Evolutionary conservation across 192 early-diverging fungal species (phyloP).

Genomic region (Entophlyctis luteolus): DNA sequence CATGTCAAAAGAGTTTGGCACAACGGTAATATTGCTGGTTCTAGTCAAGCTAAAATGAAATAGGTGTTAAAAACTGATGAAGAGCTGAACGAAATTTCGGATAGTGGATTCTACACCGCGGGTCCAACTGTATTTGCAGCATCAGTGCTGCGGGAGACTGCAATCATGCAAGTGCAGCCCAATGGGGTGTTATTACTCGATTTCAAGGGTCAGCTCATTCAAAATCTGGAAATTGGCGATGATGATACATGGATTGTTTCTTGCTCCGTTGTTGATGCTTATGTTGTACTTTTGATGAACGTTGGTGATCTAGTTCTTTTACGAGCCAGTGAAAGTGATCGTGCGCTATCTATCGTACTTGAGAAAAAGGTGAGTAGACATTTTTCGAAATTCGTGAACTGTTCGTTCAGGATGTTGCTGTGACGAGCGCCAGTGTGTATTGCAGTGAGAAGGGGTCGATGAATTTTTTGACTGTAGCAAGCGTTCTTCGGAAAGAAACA

Average conservation of each 20-base stretch:
- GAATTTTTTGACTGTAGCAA: slow-evolving; percentile 1
- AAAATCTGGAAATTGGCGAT: slow-evolving; percentile 47
- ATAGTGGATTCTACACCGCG: slow-evolving; percentile 66
- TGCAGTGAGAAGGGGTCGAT: slow-evolving; percentile 6
- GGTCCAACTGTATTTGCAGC: slow-evolving; percentile 78
- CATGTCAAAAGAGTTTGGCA: slow-evolving; percentile 59
- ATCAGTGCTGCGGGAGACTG: slow-evolving; percentile 62
- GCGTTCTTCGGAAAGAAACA: background rate
- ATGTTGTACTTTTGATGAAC: slow-evolving; percentile 68
- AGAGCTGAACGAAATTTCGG: slow-evolving; percentile 74
- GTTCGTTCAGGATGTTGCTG: slow-evolving; percentile 9
- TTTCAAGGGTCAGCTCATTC: slow-evolving; percentile 54
- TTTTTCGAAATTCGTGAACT: background rate
- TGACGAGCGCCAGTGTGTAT: slow-evolving; percentile 40
- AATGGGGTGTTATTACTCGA: slow-evolving; percentile 70
- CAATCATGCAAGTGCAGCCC: slow-evolving; percentile 82
- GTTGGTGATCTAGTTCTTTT: slow-evolving; percentile 60
- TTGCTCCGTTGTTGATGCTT: slow-evolving; percentile 75
- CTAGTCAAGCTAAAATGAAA: background rate
- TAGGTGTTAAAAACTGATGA: slow-evolving; percentile 79
- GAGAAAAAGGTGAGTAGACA: slow-evolving; percentile 31
- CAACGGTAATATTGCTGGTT: slow-evolving; percentile 47
- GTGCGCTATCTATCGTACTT: slow-evolving; percentile 16
- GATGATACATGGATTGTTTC: slow-evolving; percentile 56
- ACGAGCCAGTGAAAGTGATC: slow-evolving; percentile 49